phyloP scores from a whole-genome alignment of 768 basidiomycete species.

The Kwoniella bestiolae region DNA sequence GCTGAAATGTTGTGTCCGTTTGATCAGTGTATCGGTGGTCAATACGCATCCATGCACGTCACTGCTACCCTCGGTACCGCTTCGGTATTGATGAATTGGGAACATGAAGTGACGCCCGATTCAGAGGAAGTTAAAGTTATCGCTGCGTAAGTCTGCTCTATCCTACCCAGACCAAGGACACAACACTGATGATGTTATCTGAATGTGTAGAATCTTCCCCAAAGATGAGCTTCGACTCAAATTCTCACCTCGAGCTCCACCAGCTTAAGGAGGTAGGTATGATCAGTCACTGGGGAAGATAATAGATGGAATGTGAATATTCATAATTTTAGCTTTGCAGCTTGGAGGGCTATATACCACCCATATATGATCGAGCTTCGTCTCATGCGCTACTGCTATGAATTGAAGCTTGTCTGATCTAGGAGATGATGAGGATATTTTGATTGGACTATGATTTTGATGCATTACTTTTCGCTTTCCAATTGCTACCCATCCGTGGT shows the following conservation, averaged over 20 bases:
- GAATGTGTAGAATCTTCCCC: constrained; percentile 71
- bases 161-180: not conserved
- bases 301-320: not conserved
- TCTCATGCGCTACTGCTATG: too few species aligned
- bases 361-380: too few species aligned
- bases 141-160: constrained; percentile 65
- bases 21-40: constrained; percentile 78
- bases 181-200: not conserved
- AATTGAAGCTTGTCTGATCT: too few species aligned
- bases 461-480: not conserved
- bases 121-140: constrained; percentile 89
- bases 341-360: not conserved
- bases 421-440: too few species aligned
- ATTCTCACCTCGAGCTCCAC: constrained; percentile 66
- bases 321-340: not conserved
- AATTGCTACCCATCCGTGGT: not conserved
- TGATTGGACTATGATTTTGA: constrained; percentile 15
- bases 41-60: constrained; percentile 92
- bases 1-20: constrained; percentile 5
- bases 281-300: not conserved
- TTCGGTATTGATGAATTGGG: constrained; percentile 76
- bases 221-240: constrained; percentile 85
- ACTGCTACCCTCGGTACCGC: constrained; percentile 83
- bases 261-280: constrained; percentile 27
- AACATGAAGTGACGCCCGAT: constrained; percentile 78